phyloP scores from a whole-genome alignment of 2,329 filamentous ascomycete species.

The Leptoxyphium fumago region DNA sequence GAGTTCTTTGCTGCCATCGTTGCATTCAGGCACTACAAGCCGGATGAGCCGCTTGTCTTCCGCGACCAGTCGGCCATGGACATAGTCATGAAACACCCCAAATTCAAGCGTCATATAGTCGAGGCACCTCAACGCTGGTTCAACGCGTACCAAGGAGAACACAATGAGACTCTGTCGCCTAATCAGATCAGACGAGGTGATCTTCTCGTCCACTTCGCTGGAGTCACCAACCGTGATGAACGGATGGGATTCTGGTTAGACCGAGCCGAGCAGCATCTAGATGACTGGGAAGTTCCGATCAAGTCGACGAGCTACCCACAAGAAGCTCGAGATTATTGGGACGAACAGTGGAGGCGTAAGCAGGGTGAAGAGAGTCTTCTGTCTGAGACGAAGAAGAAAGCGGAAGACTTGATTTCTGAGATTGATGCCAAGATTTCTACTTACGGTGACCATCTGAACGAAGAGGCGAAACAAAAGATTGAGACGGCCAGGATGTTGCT shows the following conservation, averaged over 20 bases:
- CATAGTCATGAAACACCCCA: slow-evolving; percentile 19
- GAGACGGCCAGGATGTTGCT: slow-evolving; percentile 14
- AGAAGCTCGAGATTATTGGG: slow-evolving; percentile 24
- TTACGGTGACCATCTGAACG: slow-evolving; percentile 15
- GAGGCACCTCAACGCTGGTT: slow-evolving; percentile 29
- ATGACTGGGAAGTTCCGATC: slow-evolving; percentile 25
- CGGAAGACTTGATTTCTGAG: slow-evolving; percentile 11
- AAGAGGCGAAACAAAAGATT: slow-evolving; percentile 13
- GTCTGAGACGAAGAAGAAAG: slow-evolving; percentile 10
- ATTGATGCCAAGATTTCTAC: slow-evolving; percentile 13
- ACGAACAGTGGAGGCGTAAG: slow-evolving; percentile 14
- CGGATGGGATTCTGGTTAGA: slow-evolving; percentile 25
- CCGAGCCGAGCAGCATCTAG: slow-evolving; percentile 22
- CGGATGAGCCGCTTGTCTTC: slow-evolving; percentile 21
- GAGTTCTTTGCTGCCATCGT: slow-evolving; percentile 25
- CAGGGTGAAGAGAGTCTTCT: slow-evolving; percentile 9
- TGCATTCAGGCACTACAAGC: slow-evolving; percentile 25
- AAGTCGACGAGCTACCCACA: slow-evolving; percentile 22
- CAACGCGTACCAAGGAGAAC: slow-evolving; percentile 28
- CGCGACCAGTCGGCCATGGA: slow-evolving; percentile 30
- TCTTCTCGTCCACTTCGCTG: slow-evolving; percentile 30
- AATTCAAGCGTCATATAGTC: slow-evolving; percentile 20
- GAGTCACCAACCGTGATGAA: slow-evolving; percentile 19
- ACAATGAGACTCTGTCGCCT: slow-evolving; percentile 22
- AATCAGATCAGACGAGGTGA: slow-evolving; percentile 26